phyloP scores from a whole-genome alignment of 1,284 basidiomycete species.

The Naganishia cerealis region DNA sequence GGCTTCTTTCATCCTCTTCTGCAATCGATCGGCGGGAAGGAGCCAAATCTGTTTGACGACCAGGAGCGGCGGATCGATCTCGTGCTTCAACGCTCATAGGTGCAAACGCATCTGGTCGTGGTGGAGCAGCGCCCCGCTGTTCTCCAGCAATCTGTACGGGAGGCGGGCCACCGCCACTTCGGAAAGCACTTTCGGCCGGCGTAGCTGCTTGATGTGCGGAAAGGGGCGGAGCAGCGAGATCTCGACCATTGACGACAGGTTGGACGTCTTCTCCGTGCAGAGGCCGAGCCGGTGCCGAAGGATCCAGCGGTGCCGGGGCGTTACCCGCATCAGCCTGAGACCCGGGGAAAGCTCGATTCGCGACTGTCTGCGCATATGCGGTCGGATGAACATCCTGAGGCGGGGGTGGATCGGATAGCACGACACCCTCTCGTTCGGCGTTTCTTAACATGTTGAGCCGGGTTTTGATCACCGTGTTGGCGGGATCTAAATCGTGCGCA shows the following conservation, averaged over 20 bases:
- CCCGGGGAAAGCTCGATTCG: constrained; percentile 36
- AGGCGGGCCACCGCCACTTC: constrained; percentile 48
- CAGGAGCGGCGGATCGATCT: constrained; percentile 33
- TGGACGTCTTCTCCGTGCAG: constrained; percentile 32
- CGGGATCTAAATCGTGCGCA: constrained; percentile 83
- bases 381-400: constrained; percentile 95
- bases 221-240: constrained; percentile 47
- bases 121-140: constrained; percentile 9
- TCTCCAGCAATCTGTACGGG: constrained; percentile 37
- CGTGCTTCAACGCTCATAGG: constrained; percentile 80
- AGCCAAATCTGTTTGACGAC: constrained; percentile 31
- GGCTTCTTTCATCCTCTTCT: constrained; percentile 22
- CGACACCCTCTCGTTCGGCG: constrained; percentile 74
- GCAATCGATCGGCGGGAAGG: constrained; percentile 16
- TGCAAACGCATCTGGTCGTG: constrained; percentile 64
- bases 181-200: constrained; percentile 47
- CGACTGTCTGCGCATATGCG: constrained; percentile 67
- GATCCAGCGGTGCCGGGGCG: constrained; percentile 34
- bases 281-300: constrained; percentile 32
- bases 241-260: constrained; percentile 38
- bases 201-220: constrained; percentile 35
- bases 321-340: constrained; percentile 37
- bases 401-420: constrained; percentile 75
- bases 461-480: constrained; percentile 73
- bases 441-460: constrained; percentile 74